Base-by-base conservation (phyloP, 139 green algal species). In the Coelastrella sp. region DNA sequence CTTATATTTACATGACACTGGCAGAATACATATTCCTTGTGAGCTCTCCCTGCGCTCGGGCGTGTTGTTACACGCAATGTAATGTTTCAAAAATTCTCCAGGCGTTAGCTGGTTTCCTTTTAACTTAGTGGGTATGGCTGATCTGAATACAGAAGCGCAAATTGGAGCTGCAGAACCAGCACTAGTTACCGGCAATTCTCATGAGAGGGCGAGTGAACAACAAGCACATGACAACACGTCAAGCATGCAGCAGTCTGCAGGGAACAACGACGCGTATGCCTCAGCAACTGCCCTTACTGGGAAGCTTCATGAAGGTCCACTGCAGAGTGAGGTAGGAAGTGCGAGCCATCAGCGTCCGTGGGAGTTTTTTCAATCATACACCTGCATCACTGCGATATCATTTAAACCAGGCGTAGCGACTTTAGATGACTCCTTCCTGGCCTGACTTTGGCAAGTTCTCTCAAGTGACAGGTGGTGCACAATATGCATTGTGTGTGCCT, bases 61-160 rank as follows among this genome's bases (percentile, higher is more conserved):
- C 35, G 68, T 76, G 68, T 76, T 76, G 68, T 76, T 76, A 76
- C 19, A 76, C 68, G 68, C 68, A 19, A 76, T 76, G 68, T 27
- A 19, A 27, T 19, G 68, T 76, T 76, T 76, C 68, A 76, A 76
- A 49, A 49, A 49, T 49, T 49, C 35, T 49, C 35, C 35, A 49
- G 35, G 35, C 35, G 35, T 49, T 49, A 3, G 35, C 35, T 49
- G 35, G 35, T 49, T 49, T 49, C 35, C 35, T 49, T 49, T 5
- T 49, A 49, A 49, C 35, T 49, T 49, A 49, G 35, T 1, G 3
- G 35, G 3, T 49, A 76, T 76, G 68, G 19, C 68, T n/a, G 68
- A 76, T 76, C 68, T 25, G 7, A 8, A 7, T 24, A 24, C 68
- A 27, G 7, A 10, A 24, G 24, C 19, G 7, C 8, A n/a, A 10